phyloP scores from a whole-genome alignment of 805 yeast genomes.

The Lipomyces sp. region DNA sequence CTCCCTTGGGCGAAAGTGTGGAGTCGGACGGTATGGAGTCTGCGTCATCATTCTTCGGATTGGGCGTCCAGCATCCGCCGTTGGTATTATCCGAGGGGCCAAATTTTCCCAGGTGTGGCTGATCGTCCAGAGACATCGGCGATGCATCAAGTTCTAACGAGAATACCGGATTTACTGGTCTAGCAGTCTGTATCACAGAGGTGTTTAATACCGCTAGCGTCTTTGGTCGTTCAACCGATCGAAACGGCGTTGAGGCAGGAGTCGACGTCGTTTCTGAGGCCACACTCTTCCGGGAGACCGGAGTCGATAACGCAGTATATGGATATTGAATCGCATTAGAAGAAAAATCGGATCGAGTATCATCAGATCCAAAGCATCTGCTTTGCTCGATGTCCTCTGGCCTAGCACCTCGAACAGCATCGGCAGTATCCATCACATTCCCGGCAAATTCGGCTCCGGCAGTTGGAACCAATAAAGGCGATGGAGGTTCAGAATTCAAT shows the following conservation, averaged over 20 bases:
- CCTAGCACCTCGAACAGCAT: neutral
- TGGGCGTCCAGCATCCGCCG: conserved; percentile 7
- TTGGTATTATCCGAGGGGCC: neutral
- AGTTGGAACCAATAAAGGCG: neutral
- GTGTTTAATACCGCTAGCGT: neutral
- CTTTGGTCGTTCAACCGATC: conserved; percentile 18
- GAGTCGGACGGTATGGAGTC: conserved; percentile 1
- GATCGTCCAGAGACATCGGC: neutral
- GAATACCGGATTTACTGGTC: conserved; percentile 14
- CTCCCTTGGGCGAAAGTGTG: neutral
- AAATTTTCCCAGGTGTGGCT: neutral
- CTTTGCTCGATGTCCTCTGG: neutral
- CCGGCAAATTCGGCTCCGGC: neutral
- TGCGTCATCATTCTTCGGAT: conserved; percentile 5
- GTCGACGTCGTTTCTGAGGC: conserved; percentile 23
- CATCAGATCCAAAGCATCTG: conserved; percentile 6
- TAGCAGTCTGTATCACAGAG: neutral
- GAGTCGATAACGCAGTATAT: conserved; percentile 29
- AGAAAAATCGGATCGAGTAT: conserved; percentile 6
- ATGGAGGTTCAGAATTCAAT: conserved; percentile 2
- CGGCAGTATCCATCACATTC: neutral
- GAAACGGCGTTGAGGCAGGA: conserved; percentile 32
- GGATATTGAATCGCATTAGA: conserved; percentile 5
- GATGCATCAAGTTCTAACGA: conserved; percentile 15
- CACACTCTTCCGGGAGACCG: conserved; percentile 28